Evolutionary conservation across 345 rosid genomes (phyloP), one percentile per base, ranked within the genome.

Genomic region (Clausena lansium): DNA sequence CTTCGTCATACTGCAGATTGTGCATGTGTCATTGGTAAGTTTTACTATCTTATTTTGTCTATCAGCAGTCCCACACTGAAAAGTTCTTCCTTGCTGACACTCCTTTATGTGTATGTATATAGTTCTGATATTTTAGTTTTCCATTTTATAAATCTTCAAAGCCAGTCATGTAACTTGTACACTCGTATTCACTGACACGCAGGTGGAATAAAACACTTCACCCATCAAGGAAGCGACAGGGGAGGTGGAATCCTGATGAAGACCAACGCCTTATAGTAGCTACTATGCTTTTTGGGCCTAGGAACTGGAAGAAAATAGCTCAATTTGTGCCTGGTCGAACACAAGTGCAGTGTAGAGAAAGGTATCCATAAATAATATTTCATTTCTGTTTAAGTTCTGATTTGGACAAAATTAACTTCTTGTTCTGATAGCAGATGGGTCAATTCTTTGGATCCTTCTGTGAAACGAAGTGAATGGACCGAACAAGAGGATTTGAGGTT

Each of bases 241-340:
- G 98, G 64, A 87, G 78, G 75, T 96, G 97, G 91, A 84, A 79
- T 73, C 17, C 47, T 10, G 93, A 91, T 67, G 99, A 96, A 82
- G 87, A 86, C 67, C 88, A 90, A 78, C 88, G 90, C 75, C 72
- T 96, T 83, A 91, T 78, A 83, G 92, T 92, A 67, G 97, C 98
- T 74, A 94, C 87, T 68, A 82, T 80, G 83, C 89, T 96, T 84
- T 96, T 92, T 85, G 97, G 95, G 73, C 80, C 93, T 39, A 89
- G 85, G 83, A 90, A 89, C 86, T 96, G 98, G 98, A 83, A 71
- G 69, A 94, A 94, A 73, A 87, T 94, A 74, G 90, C 94, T 64
- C 86, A 85, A 33, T 91, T 92, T 87, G 93, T 96, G 70, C 97
- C 94, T 24, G 98, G 98, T 69, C 91, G 99, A 81, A 87, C 90